Conservation (phyloP, 23 red algal genomes). For the Agarophyton chilense region DNA sequence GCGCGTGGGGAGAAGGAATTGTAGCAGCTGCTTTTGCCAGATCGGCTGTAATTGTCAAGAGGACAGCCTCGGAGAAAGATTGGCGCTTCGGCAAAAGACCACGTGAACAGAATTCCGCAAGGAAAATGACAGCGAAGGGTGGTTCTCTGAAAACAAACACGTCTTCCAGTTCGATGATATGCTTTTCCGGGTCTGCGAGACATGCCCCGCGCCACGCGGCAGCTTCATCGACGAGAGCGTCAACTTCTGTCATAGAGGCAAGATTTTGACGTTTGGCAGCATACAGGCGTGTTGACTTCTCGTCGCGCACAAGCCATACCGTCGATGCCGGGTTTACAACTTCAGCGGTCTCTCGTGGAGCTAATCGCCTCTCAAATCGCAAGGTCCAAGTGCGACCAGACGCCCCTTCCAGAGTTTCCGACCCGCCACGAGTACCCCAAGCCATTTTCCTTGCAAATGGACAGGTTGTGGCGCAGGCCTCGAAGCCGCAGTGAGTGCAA, state of each 20-base stretch:
- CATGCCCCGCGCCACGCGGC: slow-evolving; percentile 73
- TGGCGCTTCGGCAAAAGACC: slow-evolving; percentile 33
- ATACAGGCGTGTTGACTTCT: slow-evolving; percentile 33
- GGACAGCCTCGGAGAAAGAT: slow-evolving; percentile 40
- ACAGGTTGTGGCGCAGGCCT: too few species aligned
- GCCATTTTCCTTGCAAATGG: not conserved
- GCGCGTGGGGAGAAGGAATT: slow-evolving; percentile 46
- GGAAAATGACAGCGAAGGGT: slow-evolving; percentile 48
- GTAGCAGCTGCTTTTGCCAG: slow-evolving; percentile 21
- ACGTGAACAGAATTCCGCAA: slow-evolving; percentile 51
- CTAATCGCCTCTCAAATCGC: slow-evolving; percentile 64
- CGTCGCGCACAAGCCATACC: slow-evolving; percentile 71
- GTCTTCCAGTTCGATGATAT: slow-evolving; percentile 73
- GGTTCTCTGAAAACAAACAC: slow-evolving; percentile 70
- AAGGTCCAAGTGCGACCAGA: slow-evolving; percentile 66
- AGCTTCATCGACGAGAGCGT: slow-evolving; percentile 81
- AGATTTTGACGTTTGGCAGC: slow-evolving; percentile 67
- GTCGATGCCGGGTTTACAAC: slow-evolving; percentile 51
- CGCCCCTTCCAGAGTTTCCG: slow-evolving; percentile 43
- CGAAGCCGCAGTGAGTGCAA: too few species aligned
- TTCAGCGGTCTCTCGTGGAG: slow-evolving; percentile 30
- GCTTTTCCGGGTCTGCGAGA: slow-evolving; percentile 41
- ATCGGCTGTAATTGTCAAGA: slow-evolving; percentile 50
- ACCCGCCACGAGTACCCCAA: slow-evolving; percentile 58
- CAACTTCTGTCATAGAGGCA: slow-evolving; percentile 47